Conservation (phyloP, 352 stramenopile genomes). For the Globisporangium paddicum region DNA sequence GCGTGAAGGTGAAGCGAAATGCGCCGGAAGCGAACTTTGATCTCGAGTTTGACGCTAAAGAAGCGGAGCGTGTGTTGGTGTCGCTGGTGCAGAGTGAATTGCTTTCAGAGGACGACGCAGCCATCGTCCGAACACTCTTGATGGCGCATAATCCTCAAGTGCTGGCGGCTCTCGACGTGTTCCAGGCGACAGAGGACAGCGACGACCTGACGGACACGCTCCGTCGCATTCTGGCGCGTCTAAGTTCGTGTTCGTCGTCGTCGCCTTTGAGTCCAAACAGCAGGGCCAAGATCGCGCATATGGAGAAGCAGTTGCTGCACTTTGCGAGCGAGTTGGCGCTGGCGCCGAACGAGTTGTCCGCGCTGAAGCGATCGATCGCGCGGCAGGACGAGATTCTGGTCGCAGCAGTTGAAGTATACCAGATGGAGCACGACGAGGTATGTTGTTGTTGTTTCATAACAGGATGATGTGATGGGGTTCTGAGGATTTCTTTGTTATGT, state of each 20-base stretch:
- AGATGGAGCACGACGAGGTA: constrained; percentile 42
- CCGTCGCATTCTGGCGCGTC: constrained; percentile 28
- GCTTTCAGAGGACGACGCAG: constrained; percentile 22
- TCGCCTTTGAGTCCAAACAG: constrained; percentile 3
- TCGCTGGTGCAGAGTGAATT: constrained; percentile 21
- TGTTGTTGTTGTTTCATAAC: too few relatives aligned
- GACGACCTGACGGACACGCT: constrained; percentile 56
- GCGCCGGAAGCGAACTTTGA: constrained; percentile 12
- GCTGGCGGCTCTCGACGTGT: constrained; percentile 56
- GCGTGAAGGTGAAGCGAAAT: background rate
- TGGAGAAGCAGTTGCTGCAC: constrained; percentile 42
- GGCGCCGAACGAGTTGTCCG: constrained; percentile 19
- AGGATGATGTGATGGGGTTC: background rate
- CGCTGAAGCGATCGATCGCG: constrained; percentile 36
- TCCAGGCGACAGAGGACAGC: constrained; percentile 36
- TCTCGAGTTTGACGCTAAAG: constrained; percentile 10
- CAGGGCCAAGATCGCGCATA: constrained; percentile 10
- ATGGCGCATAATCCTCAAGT: constrained; percentile 29
- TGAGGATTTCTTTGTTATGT: background rate
- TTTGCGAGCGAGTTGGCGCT: constrained; percentile 31
- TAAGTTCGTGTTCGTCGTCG: background rate
- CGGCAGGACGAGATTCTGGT: constrained; percentile 34
- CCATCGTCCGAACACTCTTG: constrained; percentile 26
- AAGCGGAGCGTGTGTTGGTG: constrained; percentile 21
- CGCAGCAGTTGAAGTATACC: constrained; percentile 33